Base-by-base conservation (phyloP, 257 asterid species). In the Solanum boliviense region DNA sequence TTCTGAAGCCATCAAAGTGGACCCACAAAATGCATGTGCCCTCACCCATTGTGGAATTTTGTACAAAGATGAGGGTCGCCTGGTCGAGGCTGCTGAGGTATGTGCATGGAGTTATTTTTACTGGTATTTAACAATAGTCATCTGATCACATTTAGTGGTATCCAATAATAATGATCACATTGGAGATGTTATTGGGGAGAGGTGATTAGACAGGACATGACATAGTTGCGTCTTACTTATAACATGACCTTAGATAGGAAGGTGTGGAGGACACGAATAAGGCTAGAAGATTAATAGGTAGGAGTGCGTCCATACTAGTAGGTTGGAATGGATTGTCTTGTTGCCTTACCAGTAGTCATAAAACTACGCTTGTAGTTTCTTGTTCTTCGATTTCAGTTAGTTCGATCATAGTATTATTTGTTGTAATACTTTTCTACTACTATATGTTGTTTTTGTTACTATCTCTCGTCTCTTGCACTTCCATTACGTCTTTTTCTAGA, bases 71-170 rank as follows among this genome's bases (percentile, higher is more conserved):
- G 99, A 97, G 91, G 98, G 98, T 62, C 98, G 94, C 52, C 90
- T 97, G 86, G 94, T 95, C 88, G 98, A 97, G 92, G 99, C 99
- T 87, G 98, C 99, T 88, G 98, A 97, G 98, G 99, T 97, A 94
- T 78, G 92, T 74, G 72, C 83, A 56, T 88, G 60, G 21, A 81
- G 85, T 29, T 81, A 46, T 81, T 29, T 79, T 67, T 32, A 29
- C 32, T 56, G 67, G 13, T 74, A 41, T 70, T 20, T 12, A 36
- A 2, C 10, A 73, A 32, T 58, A 34, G 27, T 81, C 12, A 48
- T 46, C 85, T 16, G 67, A 41, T 44, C 38, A 44, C 85, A 48
- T 29, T 18, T 81, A 48, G 29, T 81, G 85, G 70, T 81, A 81
- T 48, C 32, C 20, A 29, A 29, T 29, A 27, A 81, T 29, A 60